Percentiles rank a stretch among this genome's conserved stretches.
These are phyloP conservation scores for Moniliella sp. DNA, from an alignment of 1,284 basidiomycete genomes.

Conservation along the genomic window DNA sequence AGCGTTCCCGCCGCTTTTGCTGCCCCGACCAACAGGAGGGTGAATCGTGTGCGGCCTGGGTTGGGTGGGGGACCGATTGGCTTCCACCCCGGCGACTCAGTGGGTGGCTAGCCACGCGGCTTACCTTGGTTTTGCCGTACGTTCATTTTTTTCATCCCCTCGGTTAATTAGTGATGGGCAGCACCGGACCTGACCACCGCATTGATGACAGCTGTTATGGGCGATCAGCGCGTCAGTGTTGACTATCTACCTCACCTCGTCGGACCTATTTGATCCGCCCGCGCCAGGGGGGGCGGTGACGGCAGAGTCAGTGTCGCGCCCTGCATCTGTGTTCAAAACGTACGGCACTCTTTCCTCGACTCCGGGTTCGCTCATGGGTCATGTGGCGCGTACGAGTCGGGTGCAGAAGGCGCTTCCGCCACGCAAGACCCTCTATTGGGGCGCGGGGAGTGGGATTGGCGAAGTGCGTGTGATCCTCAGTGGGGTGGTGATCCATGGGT, in stretches of 20 bases:
- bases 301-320: too few species aligned
- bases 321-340: too few species aligned
- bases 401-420: slow-evolving; percentile 39
- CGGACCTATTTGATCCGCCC: slow-evolving; percentile 14
- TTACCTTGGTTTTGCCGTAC: too few species aligned
- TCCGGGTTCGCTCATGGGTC: too few species aligned
- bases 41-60: slow-evolving; percentile 49
- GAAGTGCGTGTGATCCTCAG: slow-evolving; percentile 96
- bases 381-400: too few species aligned
- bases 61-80: too few species aligned
- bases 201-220: slow-evolving; percentile 11
- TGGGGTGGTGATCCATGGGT: slow-evolving; percentile 79
- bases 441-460: slow-evolving; percentile 72
- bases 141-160: too few species aligned
- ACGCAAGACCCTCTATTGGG: slow-evolving; percentile 4
- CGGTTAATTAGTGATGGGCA: too few species aligned
- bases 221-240: slow-evolving; percentile 41
- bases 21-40: slow-evolving; percentile 36
- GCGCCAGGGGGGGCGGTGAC: too few species aligned
- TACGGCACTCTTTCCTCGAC: background rate
- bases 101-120: too few species aligned
- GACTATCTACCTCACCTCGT: slow-evolving; percentile 62
- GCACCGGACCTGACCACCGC: too few species aligned
- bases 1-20: slow-evolving; percentile 59
- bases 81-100: too few species aligned